Evolutionary conservation across 257 asterid species (phyloP).

Genomic region (Rhazya stricta): DNA sequence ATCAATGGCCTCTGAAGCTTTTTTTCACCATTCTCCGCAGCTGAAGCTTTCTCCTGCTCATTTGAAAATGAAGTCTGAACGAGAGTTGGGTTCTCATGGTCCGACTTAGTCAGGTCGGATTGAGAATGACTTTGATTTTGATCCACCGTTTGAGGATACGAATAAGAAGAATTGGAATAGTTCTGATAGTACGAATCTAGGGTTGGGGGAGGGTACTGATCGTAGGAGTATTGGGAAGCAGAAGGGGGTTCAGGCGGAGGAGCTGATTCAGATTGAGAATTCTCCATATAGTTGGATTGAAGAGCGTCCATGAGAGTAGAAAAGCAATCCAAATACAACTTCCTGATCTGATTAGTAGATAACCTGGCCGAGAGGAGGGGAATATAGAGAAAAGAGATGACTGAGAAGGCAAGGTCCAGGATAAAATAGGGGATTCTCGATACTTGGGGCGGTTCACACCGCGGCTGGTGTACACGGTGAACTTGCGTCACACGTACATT

Average conservation of each 20-base stretch:
- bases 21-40: slow-evolving; percentile 21
- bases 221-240: slow-evolving; percentile 26
- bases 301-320: slow-evolving; percentile 48
- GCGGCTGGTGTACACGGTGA: too few species aligned
- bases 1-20: slow-evolving; percentile 42
- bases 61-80: slow-evolving; percentile 14
- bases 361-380: too few species aligned
- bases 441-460: too few species aligned
- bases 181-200: slow-evolving; percentile 29
- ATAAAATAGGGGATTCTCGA: too few species aligned
- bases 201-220: slow-evolving; percentile 43
- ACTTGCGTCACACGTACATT: too few species aligned
- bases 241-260: slow-evolving; percentile 28
- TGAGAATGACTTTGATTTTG: slow-evolving; percentile 10
- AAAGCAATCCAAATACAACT: background rate
- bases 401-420: too few species aligned
- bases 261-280: slow-evolving; percentile 38
- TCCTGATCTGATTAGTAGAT: background rate
- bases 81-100: background rate
- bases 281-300: slow-evolving; percentile 53
- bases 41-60: slow-evolving; percentile 14
- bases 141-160: slow-evolving; percentile 9
- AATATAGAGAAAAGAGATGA: background rate
- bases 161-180: slow-evolving; percentile 9
- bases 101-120: background rate